These are phyloP conservation scores for Thalassiosira hispida DNA, from an alignment of 352 stramenopile species.

Conservation along the genomic window DNA sequence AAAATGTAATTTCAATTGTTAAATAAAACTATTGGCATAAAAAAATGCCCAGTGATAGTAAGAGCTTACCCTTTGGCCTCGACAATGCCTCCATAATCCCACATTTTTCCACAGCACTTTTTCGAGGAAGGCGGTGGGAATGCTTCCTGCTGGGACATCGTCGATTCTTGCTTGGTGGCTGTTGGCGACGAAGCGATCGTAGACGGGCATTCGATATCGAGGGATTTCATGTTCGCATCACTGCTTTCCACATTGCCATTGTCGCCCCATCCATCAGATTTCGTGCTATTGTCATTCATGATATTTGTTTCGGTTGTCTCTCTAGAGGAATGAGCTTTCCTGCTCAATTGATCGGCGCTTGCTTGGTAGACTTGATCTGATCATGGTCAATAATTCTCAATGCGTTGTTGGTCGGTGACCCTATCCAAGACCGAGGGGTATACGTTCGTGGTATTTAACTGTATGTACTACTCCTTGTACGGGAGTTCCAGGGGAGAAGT, in stretches of 20 bases:
- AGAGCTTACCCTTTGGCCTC: constrained; percentile 23
- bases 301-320: not conserved
- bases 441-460: too few species aligned
- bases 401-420: too few species aligned
- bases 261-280: not conserved
- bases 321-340: not conserved
- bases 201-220: constrained; percentile 3
- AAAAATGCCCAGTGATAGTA: too few species aligned
- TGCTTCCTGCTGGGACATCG: not conserved
- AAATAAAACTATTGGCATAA: too few species aligned
- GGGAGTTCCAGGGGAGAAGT: too few species aligned
- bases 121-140: constrained; percentile 1
- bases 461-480: too few species aligned
- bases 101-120: constrained; percentile 13
- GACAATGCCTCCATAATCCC: constrained; percentile 11
- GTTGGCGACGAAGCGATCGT: not conserved
- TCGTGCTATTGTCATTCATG: not conserved
- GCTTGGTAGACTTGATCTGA: too few species aligned
- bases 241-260: not conserved
- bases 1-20: too few species aligned
- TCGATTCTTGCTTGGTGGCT: not conserved
- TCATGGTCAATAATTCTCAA: too few species aligned
- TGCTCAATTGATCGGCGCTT: too few species aligned
- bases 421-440: too few species aligned
- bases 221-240: constrained; percentile 8